Evolutionary conservation across 2,329 filamentous ascomycete species (phyloP), one percentile per base, ranked within the genome.

Genomic region (Fusarium sororula): DNA sequence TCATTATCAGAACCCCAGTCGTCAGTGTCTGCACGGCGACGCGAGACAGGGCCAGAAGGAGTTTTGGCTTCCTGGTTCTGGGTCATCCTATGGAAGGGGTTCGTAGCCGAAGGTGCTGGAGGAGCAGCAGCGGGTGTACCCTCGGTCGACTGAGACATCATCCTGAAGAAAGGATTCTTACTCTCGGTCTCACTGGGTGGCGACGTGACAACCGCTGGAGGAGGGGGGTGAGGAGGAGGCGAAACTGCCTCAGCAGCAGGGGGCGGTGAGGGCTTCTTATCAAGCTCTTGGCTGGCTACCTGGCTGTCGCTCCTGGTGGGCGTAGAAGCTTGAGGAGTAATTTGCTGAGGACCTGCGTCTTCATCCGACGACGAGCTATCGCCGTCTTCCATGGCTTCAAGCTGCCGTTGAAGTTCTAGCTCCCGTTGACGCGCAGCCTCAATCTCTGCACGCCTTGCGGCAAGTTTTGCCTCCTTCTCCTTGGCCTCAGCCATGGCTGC

Each of bases 81-180:
- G 10, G 93, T 90, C 80, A 97, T 90, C 64, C 95, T 93, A 82
- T 97, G 94, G 90, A 98, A 99, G 9, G 96, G 96, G 80, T 99
- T 99, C 15, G 94, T 98, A n/a, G 79, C 81, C 28, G 81, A 80
- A 39, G 85, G 80, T 38, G 74, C 80, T 28, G 79, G 82, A 41
- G 84, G 83, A 70, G 85, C 80, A 38, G 84, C 80, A 37, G 84
- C 78, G 20, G 82, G 77, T 18, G 84, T 81, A 60, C 87, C 84
- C 63, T 90, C 91, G 12, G 85, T 85, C 15, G 90, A 86, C 81
- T 95, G 92, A 56, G 91, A 91, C 87, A 97, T 91, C 85, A 95
- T 96, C 83, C 93, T 94, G 85, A 96, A 94, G 85, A 97, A 99
- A 6, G 96, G 96, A 80, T 98, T 98, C 82, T 94, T 96, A 78